These are phyloP conservation scores for Asterochloris sp. DNA, from an alignment of 139 green algal species.

Conservation along the genomic window DNA sequence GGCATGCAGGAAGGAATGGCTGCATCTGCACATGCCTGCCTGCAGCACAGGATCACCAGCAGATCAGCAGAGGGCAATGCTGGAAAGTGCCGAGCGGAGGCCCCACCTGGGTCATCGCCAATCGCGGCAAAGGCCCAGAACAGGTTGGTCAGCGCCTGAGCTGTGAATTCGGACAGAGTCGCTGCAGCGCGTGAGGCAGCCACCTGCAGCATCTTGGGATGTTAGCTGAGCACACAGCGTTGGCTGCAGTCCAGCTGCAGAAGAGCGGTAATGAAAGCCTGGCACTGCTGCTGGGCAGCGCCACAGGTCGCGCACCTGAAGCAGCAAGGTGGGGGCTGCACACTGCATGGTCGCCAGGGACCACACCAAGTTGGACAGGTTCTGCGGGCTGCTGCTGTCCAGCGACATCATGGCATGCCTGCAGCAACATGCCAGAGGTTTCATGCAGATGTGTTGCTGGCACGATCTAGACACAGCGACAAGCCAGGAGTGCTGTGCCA, in stretches of 20 bases:
- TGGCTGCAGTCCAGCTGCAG: neutral
- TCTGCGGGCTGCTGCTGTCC: constrained; percentile 9
- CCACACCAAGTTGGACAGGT: constrained; percentile 15
- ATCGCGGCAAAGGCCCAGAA: constrained; percentile 51
- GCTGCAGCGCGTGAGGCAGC: constrained; percentile 1
- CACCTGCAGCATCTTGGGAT: neutral
- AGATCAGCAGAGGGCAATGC: no score
- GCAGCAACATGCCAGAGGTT: neutral
- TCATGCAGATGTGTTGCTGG: no score
- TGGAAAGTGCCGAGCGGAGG: no score
- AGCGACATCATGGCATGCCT: constrained; percentile 1
- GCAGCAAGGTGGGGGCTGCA: neutral
- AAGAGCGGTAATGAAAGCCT: neutral
- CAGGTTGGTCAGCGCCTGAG: constrained; percentile 26
- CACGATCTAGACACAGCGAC: no score
- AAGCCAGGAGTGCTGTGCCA: no score
- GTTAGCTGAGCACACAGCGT: neutral
- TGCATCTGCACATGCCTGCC: no score
- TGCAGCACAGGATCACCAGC: no score
- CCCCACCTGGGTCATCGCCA: constrained; percentile 23
- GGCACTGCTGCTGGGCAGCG: neutral
- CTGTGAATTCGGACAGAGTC: constrained; percentile 10
- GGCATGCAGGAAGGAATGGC: no score
- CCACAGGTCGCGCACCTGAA: neutral
- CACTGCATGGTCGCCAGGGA: constrained; percentile 12